Conservation (phyloP, 176 grass and related monocot species). For the Oryza brachyantha region DNA sequence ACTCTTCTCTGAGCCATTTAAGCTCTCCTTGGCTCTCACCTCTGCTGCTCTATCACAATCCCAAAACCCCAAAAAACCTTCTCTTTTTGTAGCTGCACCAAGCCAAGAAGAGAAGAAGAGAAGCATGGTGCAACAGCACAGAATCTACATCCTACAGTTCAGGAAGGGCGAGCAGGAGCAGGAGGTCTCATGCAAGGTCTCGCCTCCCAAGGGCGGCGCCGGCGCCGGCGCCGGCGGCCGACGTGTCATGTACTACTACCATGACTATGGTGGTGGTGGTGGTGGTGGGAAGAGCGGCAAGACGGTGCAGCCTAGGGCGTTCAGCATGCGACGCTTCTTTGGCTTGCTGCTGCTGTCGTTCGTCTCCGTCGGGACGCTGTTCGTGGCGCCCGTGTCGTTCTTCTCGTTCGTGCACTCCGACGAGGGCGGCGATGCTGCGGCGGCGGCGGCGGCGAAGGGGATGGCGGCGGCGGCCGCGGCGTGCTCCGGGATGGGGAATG, state of each 20-base stretch:
- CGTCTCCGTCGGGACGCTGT: slow-evolving; percentile 29
- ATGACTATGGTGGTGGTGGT: slow-evolving; percentile 34
- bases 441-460: slow-evolving; percentile 24
- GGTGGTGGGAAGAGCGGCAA: slow-evolving; percentile 41
- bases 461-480: background rate
- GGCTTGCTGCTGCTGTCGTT: slow-evolving; percentile 33
- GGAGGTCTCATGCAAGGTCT: slow-evolving; percentile 50
- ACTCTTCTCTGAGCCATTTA: slow-evolving; percentile 37
- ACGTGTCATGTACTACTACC: slow-evolving; percentile 62
- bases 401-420: slow-evolving; percentile 48
- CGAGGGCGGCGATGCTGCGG: slow-evolving; percentile 13
- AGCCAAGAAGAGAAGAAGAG: too few species aligned
- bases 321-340: slow-evolving; percentile 31
- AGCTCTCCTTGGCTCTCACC: background rate
- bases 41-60: background rate
- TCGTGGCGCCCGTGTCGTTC: slow-evolving; percentile 44
- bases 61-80: slow-evolving; percentile 27
- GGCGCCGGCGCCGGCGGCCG: background rate
- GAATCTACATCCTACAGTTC: slow-evolving; percentile 79
- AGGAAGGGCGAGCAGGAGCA: slow-evolving; percentile 64
- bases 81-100: background rate
- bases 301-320: slow-evolving; percentile 11
- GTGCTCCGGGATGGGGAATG: slow-evolving; percentile 43
- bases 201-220: slow-evolving; percentile 38
- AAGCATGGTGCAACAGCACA: slow-evolving; percentile 58